Base-by-base conservation (phyloP, 192 early-diverging fungal genomes). In the Thamnidium elegans region DNA sequence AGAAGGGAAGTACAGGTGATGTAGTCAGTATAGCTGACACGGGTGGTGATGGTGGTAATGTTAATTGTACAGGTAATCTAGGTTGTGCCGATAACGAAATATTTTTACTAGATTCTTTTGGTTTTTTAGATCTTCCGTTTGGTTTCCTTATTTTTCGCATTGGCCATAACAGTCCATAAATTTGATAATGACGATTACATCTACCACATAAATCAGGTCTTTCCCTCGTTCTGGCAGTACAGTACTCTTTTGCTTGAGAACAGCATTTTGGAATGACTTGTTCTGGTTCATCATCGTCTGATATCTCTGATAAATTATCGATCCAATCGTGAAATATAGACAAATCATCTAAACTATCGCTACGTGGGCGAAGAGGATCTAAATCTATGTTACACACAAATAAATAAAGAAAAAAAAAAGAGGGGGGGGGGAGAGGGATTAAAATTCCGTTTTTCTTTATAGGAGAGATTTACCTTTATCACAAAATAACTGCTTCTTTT, bases 111-210 rank as follows among this genome's bases (percentile, higher is more conserved):
- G 11, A 3, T 56, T 19, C 17, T 30, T 62, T 31, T 32, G 0
- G 7, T 4, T 10, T 48, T 7, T 31, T 48, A 3, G 8, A 48
- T 11, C 47, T 62, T 0, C n/a, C 31, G n/a, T 47, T 15, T 7
- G 14, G 9, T 36, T 34, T 66, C 30, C 63, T 60, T 23, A 67
- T 39, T 26, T 67, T 67, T 20, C 72, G 30, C 9, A 62, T 46
- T 4, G 72, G 72, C 72, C 72, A 74, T 50, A 61, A 51, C 1
- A 59, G 46, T 4, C 48, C 55, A 43, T 65, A 74, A 8, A 74
- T 60, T 7, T 17, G 14, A 50, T 55, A 56, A 65, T 74, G 72
- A 11, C 72, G 72, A 19, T 74, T 59, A 55, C 72, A 74, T 46
- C 72, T 32, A 11, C 50, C 56, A 51, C 72, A 74, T n/a, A 62